Evolutionary conservation across 768 basidiomycete genomes (phyloP).

Genomic region (Tricholoma terreum): DNA sequence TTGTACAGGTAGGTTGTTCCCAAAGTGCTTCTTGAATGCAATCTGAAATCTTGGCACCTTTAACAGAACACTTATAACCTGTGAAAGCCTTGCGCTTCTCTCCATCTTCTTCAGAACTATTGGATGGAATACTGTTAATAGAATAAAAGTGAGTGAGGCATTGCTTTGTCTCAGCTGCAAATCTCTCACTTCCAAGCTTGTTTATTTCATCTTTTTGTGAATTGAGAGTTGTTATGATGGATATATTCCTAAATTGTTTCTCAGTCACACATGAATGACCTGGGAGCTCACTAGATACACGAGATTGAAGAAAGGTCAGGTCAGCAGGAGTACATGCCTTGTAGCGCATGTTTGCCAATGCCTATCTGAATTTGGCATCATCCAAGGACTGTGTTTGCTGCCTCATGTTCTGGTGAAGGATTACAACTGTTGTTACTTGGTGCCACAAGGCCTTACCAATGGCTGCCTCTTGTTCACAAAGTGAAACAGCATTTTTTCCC

Average conservation of each 20-base stretch:
- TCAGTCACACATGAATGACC: slow-evolving; percentile 3
- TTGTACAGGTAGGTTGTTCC: slow-evolving; percentile 18
- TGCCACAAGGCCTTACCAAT: slow-evolving; percentile 29
- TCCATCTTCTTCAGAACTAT: too few relatives aligned
- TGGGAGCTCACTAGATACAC: slow-evolving; percentile 15
- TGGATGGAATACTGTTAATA: too few relatives aligned
- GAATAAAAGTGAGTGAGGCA: slow-evolving; percentile 23
- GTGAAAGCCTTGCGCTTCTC: too few relatives aligned
- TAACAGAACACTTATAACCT: too few relatives aligned
- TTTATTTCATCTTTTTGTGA: slow-evolving; percentile 37
- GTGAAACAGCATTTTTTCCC: background rate
- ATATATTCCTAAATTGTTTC: slow-evolving; percentile 27
- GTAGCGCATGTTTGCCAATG: slow-evolving; percentile 37
- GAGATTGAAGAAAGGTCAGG: slow-evolving; percentile 29
- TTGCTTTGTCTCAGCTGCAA: slow-evolving; percentile 31
- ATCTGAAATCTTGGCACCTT: too few relatives aligned
- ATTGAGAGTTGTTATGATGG: slow-evolving; percentile 39
- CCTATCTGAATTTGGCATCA: slow-evolving; percentile 23
- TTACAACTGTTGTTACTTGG: slow-evolving; percentile 22
- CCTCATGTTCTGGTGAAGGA: slow-evolving; percentile 33
- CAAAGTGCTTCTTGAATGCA: too few relatives aligned
- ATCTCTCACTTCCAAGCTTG: slow-evolving; percentile 24
- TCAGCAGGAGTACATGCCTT: slow-evolving; percentile 36
- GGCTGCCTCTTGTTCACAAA: slow-evolving; percentile 15
- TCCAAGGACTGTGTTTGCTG: slow-evolving; percentile 7